Base-by-base conservation (phyloP, 805 yeast species). In the Hanseniaspora lachancei region DNA sequence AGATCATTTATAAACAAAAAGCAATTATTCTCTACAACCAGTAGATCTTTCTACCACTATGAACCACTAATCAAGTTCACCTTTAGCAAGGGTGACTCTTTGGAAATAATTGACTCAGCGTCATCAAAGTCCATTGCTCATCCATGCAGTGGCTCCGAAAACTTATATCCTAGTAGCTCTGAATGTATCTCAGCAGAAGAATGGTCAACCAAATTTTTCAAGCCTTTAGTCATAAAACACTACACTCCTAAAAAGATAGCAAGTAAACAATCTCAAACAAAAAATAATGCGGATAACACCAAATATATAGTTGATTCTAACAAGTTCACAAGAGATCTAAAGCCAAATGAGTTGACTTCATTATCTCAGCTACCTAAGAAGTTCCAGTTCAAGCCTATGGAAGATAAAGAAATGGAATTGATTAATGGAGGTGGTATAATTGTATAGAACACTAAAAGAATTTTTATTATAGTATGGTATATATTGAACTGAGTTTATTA, bases 371-470 rank as follows among this genome's bases (percentile, higher is more conserved):
- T 91, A 58, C 89, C 97, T 3, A 60, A 70, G 59, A 79, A 93
- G 66, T 89, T 85, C 74, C 81, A 83, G 70, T 85, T 82, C 66
- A 72, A 74, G 43, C 71, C 74, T 0, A 74, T 86, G 27, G 82
- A 79, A 43, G 86, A 79, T 20, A 55, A 62, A 16, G 98, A 91
- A 70, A 80, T 84, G 29, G 96, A 86, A 12, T 77, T 79, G 60
- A 79, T 91, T 62, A 77, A 81, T 62, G 75, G 78, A 54, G 98
- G 97, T 57, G 97, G 96, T 62, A 96, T 95, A 38, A 49, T 34
- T 47, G 27, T 32, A 12, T 23, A 12, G n/a, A 44, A 15, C 9
- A n/a, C 5, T 2, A 32, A 32, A 32, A 32, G 35, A 32, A 32
- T 12, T 32, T 12, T 13, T 32, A 32, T 32, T 7, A 32, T 15